Evolutionary conservation across 2,329 filamentous ascomycete species (phyloP).

Genomic region (Seiridium cupressi): DNA sequence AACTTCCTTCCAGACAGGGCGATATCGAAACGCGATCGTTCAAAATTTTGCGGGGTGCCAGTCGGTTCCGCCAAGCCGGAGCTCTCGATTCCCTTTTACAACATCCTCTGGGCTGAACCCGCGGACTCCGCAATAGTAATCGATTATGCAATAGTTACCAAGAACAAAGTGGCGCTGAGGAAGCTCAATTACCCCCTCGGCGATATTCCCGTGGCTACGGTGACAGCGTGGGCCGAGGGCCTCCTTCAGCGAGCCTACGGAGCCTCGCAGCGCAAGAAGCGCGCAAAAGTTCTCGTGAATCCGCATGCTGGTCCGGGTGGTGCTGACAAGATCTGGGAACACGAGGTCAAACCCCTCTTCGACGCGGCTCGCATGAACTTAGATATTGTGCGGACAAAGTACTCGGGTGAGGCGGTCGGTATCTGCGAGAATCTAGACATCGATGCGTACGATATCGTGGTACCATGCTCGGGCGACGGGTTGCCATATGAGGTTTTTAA

Average conservation of each 20-base stretch:
- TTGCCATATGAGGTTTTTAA: slow-evolving; percentile 94
- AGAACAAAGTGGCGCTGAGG: slow-evolving; percentile 58
- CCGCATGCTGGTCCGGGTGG: slow-evolving; percentile 82
- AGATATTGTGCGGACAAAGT: slow-evolving; percentile 69
- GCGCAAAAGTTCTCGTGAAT: slow-evolving; percentile 87
- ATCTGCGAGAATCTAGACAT: slow-evolving; percentile 76
- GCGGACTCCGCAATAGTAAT: slow-evolving; percentile 62
- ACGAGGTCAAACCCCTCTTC: slow-evolving; percentile 77
- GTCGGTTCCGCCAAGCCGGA: slow-evolving; percentile 15
- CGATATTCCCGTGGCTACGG: slow-evolving; percentile 37
- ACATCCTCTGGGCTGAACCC: slow-evolving; percentile 79
- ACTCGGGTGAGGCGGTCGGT: slow-evolving; percentile 74
- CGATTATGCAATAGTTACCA: slow-evolving; percentile 65
- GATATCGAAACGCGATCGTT: slow-evolving; percentile 18
- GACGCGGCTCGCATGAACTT: slow-evolving; percentile 75
- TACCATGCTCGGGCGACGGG: slow-evolving; percentile 90
- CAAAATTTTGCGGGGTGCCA: slow-evolving; percentile 23
- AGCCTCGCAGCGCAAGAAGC: slow-evolving; percentile 64
- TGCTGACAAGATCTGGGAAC: slow-evolving; percentile 71
- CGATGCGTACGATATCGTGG: slow-evolving; percentile 77
- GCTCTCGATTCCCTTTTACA: slow-evolving; percentile 68
- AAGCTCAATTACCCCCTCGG: slow-evolving; percentile 59
- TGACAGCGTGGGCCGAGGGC: slow-evolving; percentile 59
- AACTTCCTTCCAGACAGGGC: slow-evolving; percentile 17
- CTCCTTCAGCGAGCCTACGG: slow-evolving; percentile 72